Base-by-base conservation (phyloP, 768 basidiomycete species). In the Suillus luteus region DNA sequence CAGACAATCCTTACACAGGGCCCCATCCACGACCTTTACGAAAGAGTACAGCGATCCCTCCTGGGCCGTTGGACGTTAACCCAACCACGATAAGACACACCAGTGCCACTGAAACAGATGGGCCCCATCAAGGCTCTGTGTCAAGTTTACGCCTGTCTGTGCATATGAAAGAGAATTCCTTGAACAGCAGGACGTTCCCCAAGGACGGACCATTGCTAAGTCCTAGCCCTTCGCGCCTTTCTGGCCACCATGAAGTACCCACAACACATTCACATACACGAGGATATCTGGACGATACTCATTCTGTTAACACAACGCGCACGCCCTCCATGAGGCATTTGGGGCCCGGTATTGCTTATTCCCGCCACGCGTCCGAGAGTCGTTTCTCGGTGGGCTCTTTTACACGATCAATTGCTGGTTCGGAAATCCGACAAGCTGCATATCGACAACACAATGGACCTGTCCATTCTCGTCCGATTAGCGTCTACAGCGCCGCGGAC, bases 1-100 rank as follows among this genome's bases (percentile, higher is more conserved):
- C 61, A 10, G 61, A 62, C 3, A 37, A 58, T 40, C 61, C 61
- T 22, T 62, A 62, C 40, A 33, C 35, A 38, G 35, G 51, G 19
- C 14, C 33, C 14, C 31, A 55, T 40, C 27, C 33, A 38, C 27
- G 35, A 19, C 55, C 49, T 40, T 5, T 58, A 11, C 61, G 52
- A 22, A 55, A 38, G 37, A 17, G 37, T 35, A 55, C 55, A 40
- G 61, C 33, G 31, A 62, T 24, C 1, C 61, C 38, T 58, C 31
- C 27, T 1, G 27, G 27, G 27, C 27, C 61, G 2, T 33, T 38
- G 52, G 38, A 38, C 2, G 19, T 14, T 61, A n/a, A 14, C 37
- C n/a, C 55, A 58, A 22, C 24, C 10, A 5, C 51, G 24, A 41
- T n/a, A 17, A 55, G 19, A 55, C 31, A 27, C 33, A 15, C n/a